A percentile compares a stretch with the other conserved stretches of the same genome.
Conservation (phyloP, 257 asterid species). For the Agastache rugosa region DNA sequence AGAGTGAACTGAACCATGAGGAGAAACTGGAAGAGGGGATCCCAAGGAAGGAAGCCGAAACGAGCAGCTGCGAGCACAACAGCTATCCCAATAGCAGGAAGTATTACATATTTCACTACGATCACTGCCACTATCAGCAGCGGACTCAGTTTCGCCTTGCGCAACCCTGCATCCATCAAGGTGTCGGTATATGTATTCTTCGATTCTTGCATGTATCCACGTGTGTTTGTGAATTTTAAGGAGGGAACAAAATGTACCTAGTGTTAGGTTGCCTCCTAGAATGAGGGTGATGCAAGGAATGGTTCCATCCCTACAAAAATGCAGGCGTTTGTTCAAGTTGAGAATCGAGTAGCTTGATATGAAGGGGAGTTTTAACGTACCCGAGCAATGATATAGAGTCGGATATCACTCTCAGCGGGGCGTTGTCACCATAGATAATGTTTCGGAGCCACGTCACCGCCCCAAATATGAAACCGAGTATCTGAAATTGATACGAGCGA, state of each 20-base stretch:
- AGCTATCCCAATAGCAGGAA: slow-evolving; percentile 76
- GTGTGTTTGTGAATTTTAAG: too few species aligned
- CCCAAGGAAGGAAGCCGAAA: slow-evolving; percentile 73
- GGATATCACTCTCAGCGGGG: slow-evolving; percentile 72
- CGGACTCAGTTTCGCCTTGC: slow-evolving; percentile 58
- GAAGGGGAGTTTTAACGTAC: slow-evolving; percentile 34
- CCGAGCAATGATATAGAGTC: slow-evolving; percentile 74
- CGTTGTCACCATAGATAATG: slow-evolving; percentile 68
- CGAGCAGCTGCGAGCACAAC: slow-evolving; percentile 64
- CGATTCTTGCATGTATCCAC: neutral
- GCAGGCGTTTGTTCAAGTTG: neutral
- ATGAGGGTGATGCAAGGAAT: slow-evolving; percentile 91
- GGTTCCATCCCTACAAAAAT: slow-evolving; percentile 70
- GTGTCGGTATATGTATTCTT: neutral
- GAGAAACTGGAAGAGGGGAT: slow-evolving; percentile 81
- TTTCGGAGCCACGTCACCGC: slow-evolving; percentile 60
- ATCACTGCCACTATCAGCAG: slow-evolving; percentile 54
- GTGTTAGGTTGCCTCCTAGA: slow-evolving; percentile 86
- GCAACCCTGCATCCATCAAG: slow-evolving; percentile 55
- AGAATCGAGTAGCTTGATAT: neutral
- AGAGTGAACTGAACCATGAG: slow-evolving; percentile 80
- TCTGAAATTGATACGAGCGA: slow-evolving; percentile 43
- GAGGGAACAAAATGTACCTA: slow-evolving; percentile 49
- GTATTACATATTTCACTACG: slow-evolving; percentile 62
- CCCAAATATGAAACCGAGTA: slow-evolving; percentile 71